Evolutionary conservation across 2,329 filamentous ascomycete genomes (phyloP).

Genomic region (Pezicula radicicola): DNA sequence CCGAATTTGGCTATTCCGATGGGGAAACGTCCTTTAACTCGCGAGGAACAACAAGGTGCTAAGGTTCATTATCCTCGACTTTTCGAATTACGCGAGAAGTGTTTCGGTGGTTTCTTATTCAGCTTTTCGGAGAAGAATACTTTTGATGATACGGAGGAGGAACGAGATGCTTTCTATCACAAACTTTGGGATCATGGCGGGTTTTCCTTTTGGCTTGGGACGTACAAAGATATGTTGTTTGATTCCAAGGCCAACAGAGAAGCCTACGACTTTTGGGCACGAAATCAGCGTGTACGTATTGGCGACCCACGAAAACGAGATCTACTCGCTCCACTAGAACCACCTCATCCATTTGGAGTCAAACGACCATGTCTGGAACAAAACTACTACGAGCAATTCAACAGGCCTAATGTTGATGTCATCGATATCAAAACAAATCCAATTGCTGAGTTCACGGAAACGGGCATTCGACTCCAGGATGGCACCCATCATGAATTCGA

Average conservation of each 20-base stretch:
- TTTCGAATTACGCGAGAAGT: conserved; percentile 37
- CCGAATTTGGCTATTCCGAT: conserved; percentile 34
- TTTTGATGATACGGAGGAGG: conserved; percentile 37
- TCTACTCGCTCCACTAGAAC: conserved; percentile 6
- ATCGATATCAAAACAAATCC: conserved; percentile 25
- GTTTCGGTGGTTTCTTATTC: conserved; percentile 17
- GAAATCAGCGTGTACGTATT: conserved; percentile 38
- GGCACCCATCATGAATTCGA: conserved; percentile 25
- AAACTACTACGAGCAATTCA: conserved; percentile 27
- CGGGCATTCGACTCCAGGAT: conserved; percentile 23
- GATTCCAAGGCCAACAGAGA: conserved; percentile 39
- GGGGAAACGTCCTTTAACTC: conserved; percentile 22
- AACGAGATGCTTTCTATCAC: conserved; percentile 42
- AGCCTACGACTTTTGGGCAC: conserved; percentile 46
- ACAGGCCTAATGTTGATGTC: conserved; percentile 25
- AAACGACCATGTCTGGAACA: conserved; percentile 21
- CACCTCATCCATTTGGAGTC: conserved; percentile 19
- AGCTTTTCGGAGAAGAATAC: conserved; percentile 38
- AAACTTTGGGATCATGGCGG: conserved; percentile 42
- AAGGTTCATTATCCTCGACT: conserved; percentile 34
- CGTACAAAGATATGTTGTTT: conserved; percentile 42
- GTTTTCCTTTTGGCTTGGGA: conserved; percentile 42
- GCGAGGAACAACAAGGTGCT: conserved; percentile 37
- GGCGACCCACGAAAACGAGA: conserved; percentile 27
- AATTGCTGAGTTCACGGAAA: conserved; percentile 21